Evolutionary conservation across 129 eudicot species (phyloP).

Genomic region (Pittosporum tobira): DNA sequence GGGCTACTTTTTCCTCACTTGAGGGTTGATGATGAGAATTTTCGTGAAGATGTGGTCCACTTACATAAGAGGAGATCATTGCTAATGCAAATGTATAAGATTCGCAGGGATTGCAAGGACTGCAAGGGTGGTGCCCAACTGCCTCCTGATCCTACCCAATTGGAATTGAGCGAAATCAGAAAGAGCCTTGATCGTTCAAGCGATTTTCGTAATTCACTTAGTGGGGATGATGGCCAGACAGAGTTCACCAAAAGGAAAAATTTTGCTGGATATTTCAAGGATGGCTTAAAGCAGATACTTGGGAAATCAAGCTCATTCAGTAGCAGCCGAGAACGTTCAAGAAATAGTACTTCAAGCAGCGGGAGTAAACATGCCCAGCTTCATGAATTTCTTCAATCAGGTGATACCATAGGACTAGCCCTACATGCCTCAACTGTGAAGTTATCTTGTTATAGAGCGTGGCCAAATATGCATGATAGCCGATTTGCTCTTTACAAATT

Average conservation of each 20-base stretch:
- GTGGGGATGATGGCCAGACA: conserved; percentile 22
- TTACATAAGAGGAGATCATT: conserved; percentile 47
- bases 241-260: conserved; percentile 57
- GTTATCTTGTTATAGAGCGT: conserved; percentile 68
- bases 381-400: conserved; percentile 64
- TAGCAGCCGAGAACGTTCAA: conserved; percentile 31
- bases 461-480: conserved; percentile 91
- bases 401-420: conserved; percentile 67
- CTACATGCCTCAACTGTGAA: conserved; percentile 61
- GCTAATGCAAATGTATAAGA: conserved; percentile 52
- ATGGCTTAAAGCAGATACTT: conserved; percentile 57
- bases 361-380: conserved; percentile 60
- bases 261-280: conserved; percentile 45
- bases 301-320: conserved; percentile 54
- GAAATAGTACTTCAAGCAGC: conserved; percentile 29
- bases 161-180: conserved; percentile 53
- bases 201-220: conserved; percentile 30
- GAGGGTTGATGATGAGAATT: conserved; percentile 32
- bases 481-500: conserved; percentile 74
- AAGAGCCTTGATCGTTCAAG: conserved; percentile 36
- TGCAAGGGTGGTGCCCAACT: conserved; percentile 23
- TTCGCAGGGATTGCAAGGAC: conserved; percentile 20
- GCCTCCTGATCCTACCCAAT: conserved; percentile 37
- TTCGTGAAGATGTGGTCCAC: conserved; percentile 16
- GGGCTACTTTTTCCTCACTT: conserved; percentile 47